Evolutionary conservation across 352 stramenopile species (phyloP).

Genomic region (Phytophthora colocasiae): DNA sequence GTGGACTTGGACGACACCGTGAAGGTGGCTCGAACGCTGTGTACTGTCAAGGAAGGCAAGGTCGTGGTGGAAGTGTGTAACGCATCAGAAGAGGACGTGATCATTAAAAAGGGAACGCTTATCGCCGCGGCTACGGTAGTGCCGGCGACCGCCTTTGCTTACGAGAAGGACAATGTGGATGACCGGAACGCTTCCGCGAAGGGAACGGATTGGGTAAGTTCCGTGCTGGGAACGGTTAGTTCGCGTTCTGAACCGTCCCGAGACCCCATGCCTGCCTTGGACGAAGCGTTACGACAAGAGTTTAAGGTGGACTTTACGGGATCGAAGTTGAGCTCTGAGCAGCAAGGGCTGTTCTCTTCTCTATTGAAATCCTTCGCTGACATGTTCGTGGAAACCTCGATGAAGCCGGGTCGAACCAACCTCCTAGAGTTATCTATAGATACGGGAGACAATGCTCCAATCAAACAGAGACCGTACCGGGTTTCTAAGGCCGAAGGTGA

Average conservation of each 20-base stretch:
- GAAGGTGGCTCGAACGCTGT: no score
- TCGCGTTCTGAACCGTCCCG: no score
- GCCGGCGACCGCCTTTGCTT: no score
- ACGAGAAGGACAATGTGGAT: no score
- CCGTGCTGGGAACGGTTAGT: not conserved
- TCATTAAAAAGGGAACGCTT: no score
- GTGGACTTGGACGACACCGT: no score
- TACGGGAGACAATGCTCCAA: not conserved
- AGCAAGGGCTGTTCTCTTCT: not conserved
- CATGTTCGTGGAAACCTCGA: slow-evolving; percentile 8
- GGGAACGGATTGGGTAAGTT: not conserved
- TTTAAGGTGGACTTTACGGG: not conserved
- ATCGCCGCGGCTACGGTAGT: no score
- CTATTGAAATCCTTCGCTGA: not conserved
- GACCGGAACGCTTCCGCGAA: no score
- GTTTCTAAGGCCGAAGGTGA: slow-evolving; percentile 7
- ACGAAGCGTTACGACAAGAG: not conserved
- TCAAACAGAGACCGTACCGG: slow-evolving; percentile 1
- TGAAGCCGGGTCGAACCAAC: slow-evolving; percentile 2
- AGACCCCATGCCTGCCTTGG: not conserved
- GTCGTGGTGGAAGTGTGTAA: no score
- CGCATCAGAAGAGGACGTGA: no score
- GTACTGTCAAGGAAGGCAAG: no score
- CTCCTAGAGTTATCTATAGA: slow-evolving; percentile 3
- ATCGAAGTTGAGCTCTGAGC: slow-evolving; percentile 4